Percentiles rank a stretch among this genome's conserved stretches.
Conservation (phyloP, 2,329 filamentous ascomycete species). For the Neonectria magnoliae region DNA sequence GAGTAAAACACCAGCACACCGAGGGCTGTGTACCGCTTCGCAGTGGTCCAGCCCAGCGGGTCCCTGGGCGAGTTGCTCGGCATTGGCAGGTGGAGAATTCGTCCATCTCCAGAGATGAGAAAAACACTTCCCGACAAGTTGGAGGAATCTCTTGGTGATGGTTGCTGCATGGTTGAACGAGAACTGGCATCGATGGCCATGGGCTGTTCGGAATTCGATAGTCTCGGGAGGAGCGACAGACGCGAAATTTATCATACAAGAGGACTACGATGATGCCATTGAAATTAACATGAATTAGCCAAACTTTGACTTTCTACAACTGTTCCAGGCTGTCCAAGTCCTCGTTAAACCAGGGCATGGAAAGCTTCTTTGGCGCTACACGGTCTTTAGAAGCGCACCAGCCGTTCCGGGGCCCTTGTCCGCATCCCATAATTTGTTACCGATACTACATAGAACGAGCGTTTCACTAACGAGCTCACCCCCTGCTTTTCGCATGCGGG, state of each 20-base stretch:
- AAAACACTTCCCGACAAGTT: slow-evolving; percentile 2
- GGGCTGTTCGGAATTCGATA: background rate
- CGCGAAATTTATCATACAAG: background rate
- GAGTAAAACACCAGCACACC: background rate
- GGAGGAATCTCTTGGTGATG: background rate
- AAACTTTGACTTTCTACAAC: background rate
- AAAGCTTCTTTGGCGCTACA: background rate
- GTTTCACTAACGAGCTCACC: background rate
- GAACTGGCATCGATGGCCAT: background rate
- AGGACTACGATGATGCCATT: background rate
- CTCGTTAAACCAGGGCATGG: background rate
- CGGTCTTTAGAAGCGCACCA: background rate
- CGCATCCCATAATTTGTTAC: background rate
- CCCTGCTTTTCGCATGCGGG: too few species aligned
- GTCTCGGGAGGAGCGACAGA: background rate
- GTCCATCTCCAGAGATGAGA: background rate
- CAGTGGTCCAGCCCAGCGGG: slow-evolving; percentile 3
- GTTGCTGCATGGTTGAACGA: background rate
- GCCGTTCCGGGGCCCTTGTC: background rate
- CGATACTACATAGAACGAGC: background rate
- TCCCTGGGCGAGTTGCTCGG: slow-evolving; percentile 1
- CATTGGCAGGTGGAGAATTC: slow-evolving; percentile 5
- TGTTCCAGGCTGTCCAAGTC: background rate
- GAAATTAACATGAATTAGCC: background rate
- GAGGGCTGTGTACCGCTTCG: background rate